phyloP scores from a whole-genome alignment of 805 yeast genomes.

The Ogataea siamensis region DNA sequence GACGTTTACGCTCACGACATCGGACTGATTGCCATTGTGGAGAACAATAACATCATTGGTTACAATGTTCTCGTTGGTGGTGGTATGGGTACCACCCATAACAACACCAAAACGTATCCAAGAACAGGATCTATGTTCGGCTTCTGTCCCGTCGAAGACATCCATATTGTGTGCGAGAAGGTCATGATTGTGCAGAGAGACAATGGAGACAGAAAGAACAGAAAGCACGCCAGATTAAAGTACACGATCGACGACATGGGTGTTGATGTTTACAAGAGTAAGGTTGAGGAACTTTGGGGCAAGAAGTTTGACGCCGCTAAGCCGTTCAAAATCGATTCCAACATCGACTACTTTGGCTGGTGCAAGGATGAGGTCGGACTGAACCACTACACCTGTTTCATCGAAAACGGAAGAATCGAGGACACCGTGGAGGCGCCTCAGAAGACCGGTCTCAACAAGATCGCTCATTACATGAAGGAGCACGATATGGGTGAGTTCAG shows the following conservation, averaged over 20 bases:
- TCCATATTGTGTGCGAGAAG: slow-evolving; percentile 81
- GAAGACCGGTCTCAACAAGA: slow-evolving; percentile 76
- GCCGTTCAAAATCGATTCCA: slow-evolving; percentile 76
- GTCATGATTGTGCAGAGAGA: slow-evolving; percentile 94
- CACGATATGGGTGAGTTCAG: slow-evolving; percentile 80
- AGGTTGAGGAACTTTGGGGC: slow-evolving; percentile 84
- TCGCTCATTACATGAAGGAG: slow-evolving; percentile 67
- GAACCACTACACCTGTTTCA: slow-evolving; percentile 89
- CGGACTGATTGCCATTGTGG: slow-evolving; percentile 85
- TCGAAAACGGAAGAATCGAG: slow-evolving; percentile 95
- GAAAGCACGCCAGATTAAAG: slow-evolving; percentile 97
- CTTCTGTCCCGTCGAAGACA: slow-evolving; percentile 62
- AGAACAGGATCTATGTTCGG: slow-evolving; percentile 90
- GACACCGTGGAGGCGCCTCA: slow-evolving; percentile 89
- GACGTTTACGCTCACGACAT: slow-evolving; percentile 96
- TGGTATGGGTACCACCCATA: slow-evolving; percentile 98
- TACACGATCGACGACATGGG: slow-evolving; percentile 94
- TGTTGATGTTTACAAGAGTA: slow-evolving; percentile 73
- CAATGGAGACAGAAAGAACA: slow-evolving; percentile 89
- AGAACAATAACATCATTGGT: slow-evolving; percentile 66
- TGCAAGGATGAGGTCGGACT: slow-evolving; percentile 76
- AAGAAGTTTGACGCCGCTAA: slow-evolving; percentile 66
- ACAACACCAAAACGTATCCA: slow-evolving; percentile 95
- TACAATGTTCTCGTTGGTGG: slow-evolving; percentile 93
- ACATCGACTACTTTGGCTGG: slow-evolving; percentile 94